These are phyloP conservation scores for Penicillium sp. DNA, from an alignment of 2,329 filamentous ascomycete genomes.

Conservation along the genomic window DNA sequence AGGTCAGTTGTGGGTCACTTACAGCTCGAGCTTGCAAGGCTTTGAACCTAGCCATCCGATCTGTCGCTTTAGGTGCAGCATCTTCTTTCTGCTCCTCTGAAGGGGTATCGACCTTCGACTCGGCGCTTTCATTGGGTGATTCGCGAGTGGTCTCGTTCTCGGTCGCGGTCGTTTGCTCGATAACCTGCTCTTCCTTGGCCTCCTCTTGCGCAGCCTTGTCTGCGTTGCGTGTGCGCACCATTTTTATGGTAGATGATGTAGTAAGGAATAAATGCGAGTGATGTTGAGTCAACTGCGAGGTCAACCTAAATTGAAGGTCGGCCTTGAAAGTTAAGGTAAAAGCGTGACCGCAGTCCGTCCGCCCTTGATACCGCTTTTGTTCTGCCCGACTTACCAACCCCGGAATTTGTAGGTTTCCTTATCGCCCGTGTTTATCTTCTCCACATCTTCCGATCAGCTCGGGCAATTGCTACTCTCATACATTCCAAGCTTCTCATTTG, in stretches of 20 bases:
- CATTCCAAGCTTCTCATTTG: neutral
- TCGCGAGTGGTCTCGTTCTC: slow-evolving; percentile 15
- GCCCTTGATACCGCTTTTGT: slow-evolving; percentile 14
- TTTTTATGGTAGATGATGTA: neutral
- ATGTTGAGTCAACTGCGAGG: neutral
- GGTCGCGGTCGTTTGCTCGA: slow-evolving; percentile 13
- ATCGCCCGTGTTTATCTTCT: slow-evolving; percentile 23
- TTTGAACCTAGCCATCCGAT: slow-evolving; percentile 81
- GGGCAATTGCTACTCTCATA: neutral
- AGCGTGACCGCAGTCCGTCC: slow-evolving; percentile 11
- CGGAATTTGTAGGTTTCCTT: slow-evolving; percentile 15
- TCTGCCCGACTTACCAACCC: slow-evolving; percentile 18
- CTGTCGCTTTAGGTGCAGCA: slow-evolving; percentile 46
- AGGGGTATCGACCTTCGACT: slow-evolving; percentile 3
- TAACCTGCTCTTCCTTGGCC: slow-evolving; percentile 6
- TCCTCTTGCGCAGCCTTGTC: slow-evolving; percentile 18
- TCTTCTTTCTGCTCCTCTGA: slow-evolving; percentile 23
- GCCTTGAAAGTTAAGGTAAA: slow-evolving; percentile 16
- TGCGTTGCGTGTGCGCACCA: slow-evolving; percentile 20
- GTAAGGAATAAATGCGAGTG: neutral
- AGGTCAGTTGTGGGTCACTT: slow-evolving; percentile 24
- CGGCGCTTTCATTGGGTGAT: slow-evolving; percentile 9
- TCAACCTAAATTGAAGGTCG: neutral
- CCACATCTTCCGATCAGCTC: slow-evolving; percentile 17
- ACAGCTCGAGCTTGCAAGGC: slow-evolving; percentile 77